These are phyloP conservation scores for Phaeosphaeria sp. DNA, from an alignment of 2,329 filamentous ascomycete species.

Conservation along the genomic window DNA sequence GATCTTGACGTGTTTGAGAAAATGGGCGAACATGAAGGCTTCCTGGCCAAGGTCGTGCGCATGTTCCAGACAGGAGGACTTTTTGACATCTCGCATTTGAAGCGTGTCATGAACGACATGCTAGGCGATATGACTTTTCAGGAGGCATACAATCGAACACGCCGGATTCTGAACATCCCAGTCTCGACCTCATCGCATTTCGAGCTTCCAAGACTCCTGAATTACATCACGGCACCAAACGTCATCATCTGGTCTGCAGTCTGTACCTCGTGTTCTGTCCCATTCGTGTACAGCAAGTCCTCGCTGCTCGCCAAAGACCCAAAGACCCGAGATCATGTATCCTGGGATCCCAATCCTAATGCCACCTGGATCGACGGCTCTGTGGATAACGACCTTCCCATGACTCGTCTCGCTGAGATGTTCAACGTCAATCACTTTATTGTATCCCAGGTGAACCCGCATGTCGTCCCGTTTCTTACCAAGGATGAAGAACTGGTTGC, in stretches of 20 bases:
- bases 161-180: slow-evolving; percentile 90
- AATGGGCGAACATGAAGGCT: slow-evolving; percentile 63
- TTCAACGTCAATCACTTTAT: slow-evolving; percentile 99
- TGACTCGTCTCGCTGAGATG: slow-evolving; percentile 88
- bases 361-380: slow-evolving; percentile 88
- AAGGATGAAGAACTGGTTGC: slow-evolving; percentile 69
- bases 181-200: slow-evolving; percentile 88
- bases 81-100: slow-evolving; percentile 83
- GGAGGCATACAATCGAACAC: slow-evolving; percentile 93
- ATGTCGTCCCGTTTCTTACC: slow-evolving; percentile 84
- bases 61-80: slow-evolving; percentile 82
- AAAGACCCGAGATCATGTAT: slow-evolving; percentile 74
- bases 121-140: slow-evolving; percentile 93
- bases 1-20: slow-evolving; percentile 82
- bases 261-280: slow-evolving; percentile 93
- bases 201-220: slow-evolving; percentile 84
- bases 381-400: slow-evolving; percentile 91
- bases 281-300: slow-evolving; percentile 80
- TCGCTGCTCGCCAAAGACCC: slow-evolving; percentile 85
- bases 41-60: slow-evolving; percentile 72
- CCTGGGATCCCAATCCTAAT: slow-evolving; percentile 86
- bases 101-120: slow-evolving; percentile 78
- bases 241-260: slow-evolving; percentile 97
- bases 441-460: slow-evolving; percentile 94
- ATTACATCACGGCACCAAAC: slow-evolving; percentile 92